phyloP scores from a whole-genome alignment of 108 stramenopile genomes.

The Fragilaria crotonensis region DNA sequence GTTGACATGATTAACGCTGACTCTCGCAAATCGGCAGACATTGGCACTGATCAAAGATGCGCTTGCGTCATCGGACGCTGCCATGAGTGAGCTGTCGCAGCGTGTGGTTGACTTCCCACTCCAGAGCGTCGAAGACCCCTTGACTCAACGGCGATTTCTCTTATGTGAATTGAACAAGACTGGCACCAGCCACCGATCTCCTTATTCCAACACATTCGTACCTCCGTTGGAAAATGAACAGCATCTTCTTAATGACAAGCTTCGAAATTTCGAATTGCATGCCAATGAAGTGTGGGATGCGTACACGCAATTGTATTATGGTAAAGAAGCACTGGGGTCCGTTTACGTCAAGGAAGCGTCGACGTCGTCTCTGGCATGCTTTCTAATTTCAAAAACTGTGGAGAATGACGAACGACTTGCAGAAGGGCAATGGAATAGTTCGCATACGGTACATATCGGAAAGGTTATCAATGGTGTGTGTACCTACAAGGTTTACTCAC shows the following conservation, averaged over 20 bases:
- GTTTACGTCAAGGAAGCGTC: slow-evolving; percentile 1
- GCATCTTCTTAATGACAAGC: not conserved
- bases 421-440: slow-evolving; percentile 71
- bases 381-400: slow-evolving; percentile 80
- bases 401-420: slow-evolving; percentile 15
- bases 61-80: not conserved
- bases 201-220: not conserved
- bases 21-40: not conserved
- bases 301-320: slow-evolving; percentile 89
- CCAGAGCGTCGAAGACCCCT: not conserved
- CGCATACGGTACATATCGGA: slow-evolving; percentile 81
- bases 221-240: not conserved
- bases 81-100: not conserved
- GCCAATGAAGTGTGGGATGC: slow-evolving; percentile 91
- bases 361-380: slow-evolving; percentile 50
- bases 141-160: not conserved
- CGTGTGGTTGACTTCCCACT: not conserved
- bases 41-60: not conserved
- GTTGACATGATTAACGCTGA: not conserved
- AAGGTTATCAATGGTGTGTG: slow-evolving; percentile 25
- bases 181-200: not conserved
- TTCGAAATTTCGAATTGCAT: slow-evolving; percentile 3
- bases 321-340: slow-evolving; percentile 32
- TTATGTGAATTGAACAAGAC: not conserved
- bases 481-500: slow-evolving; percentile 75